Evolutionary conservation across 2,329 filamentous ascomycete species (phyloP).

Genomic region (Arachnomyces sp.): DNA sequence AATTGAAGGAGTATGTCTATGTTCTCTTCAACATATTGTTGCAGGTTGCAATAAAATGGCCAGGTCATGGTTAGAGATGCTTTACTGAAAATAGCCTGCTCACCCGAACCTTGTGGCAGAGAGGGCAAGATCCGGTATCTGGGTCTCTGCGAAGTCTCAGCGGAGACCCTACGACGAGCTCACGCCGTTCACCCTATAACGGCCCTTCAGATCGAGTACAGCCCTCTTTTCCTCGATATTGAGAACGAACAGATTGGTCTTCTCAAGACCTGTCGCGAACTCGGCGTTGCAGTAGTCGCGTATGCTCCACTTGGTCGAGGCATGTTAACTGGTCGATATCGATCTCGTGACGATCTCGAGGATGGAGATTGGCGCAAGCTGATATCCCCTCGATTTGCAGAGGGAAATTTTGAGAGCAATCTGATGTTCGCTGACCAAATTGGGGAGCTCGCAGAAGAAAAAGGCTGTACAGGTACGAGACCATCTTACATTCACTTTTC

Average conservation of each 20-base stretch:
- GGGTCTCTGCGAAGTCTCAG: slow-evolving; percentile 43
- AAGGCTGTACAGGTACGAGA: slow-evolving; percentile 37
- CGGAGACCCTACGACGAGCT: slow-evolving; percentile 44
- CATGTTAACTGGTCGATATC: slow-evolving; percentile 36
- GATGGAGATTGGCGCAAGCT: slow-evolving; percentile 28
- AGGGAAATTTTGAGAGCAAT: slow-evolving; percentile 48
- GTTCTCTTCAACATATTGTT: too few species aligned
- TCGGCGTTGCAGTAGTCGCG: slow-evolving; percentile 33
- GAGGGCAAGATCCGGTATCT: slow-evolving; percentile 46
- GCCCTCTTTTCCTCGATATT: slow-evolving; percentile 42
- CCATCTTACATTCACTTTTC: too few species aligned
- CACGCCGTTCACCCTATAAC: slow-evolving; percentile 41
- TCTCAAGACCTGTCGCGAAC: slow-evolving; percentile 21
- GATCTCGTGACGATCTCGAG: slow-evolving; percentile 28
- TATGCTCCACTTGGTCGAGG: slow-evolving; percentile 38
- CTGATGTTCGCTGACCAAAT: slow-evolving; percentile 45
- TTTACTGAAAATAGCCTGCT: too few species aligned
- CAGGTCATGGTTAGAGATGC: too few species aligned
- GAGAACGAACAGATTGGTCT: slow-evolving; percentile 27
- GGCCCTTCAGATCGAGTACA: slow-evolving; percentile 49
- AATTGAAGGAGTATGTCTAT: slow-evolving; percentile 24
- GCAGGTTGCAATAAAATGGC: too few species aligned
- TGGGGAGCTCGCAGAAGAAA: slow-evolving; percentile 40
- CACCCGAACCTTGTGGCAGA: too few species aligned
- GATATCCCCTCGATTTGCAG: slow-evolving; percentile 36